Conservation (phyloP, 345 rosid genomes). For the Limnanthes douglasii region DNA sequence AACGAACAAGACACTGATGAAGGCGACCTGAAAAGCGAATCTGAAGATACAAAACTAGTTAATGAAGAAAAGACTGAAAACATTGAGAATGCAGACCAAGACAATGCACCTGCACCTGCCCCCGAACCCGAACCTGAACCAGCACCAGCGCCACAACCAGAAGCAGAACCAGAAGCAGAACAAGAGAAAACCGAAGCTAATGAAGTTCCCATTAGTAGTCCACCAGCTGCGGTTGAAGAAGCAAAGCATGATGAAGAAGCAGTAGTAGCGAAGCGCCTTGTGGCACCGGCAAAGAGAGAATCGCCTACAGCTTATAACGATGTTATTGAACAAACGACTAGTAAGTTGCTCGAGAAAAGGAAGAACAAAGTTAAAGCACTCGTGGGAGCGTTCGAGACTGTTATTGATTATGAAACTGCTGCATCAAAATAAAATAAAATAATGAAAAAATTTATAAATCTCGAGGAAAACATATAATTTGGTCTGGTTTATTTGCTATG, state of each 20-base stretch:
- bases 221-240: neutral
- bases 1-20: too few species aligned
- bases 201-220: neutral
- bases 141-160: too few species aligned
- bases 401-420: slow-evolving; percentile 63
- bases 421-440: slow-evolving; percentile 21
- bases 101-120: too few species aligned
- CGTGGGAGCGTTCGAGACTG: slow-evolving; percentile 89
- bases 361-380: slow-evolving; percentile 79
- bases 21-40: too few species aligned
- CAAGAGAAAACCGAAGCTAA: slow-evolving; percentile 6
- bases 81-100: too few species aligned
- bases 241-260: neutral
- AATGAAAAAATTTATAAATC: neutral
- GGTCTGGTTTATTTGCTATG: too few species aligned
- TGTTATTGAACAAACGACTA: slow-evolving; percentile 65
- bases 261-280: slow-evolving; percentile 11
- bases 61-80: too few species aligned
- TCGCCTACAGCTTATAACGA: slow-evolving; percentile 57
- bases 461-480: too few species aligned
- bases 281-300: slow-evolving; percentile 36
- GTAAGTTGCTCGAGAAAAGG: slow-evolving; percentile 51
- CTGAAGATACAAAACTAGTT: too few species aligned
- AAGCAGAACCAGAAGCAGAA: too few species aligned
- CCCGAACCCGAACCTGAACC: too few species aligned